Conservation (phyloP, 1,139 yeast genomes). For the Taphrina sp. region DNA sequence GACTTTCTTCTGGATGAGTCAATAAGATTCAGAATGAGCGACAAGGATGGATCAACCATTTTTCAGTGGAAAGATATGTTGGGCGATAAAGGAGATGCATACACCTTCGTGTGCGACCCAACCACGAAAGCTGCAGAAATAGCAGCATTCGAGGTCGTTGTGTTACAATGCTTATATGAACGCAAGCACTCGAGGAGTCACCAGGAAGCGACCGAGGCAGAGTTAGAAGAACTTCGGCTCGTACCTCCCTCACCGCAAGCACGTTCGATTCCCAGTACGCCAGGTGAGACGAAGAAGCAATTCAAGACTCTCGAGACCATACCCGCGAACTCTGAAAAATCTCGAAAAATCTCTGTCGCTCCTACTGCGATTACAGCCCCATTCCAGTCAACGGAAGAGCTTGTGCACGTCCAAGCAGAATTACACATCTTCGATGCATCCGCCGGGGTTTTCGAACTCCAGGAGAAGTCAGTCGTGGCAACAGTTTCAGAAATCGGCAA, state of each 20-base stretch:
- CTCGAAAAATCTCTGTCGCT: slow-evolving; percentile 15
- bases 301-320: slow-evolving; percentile 6
- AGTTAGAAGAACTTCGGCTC: slow-evolving; percentile 55
- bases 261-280: slow-evolving; percentile 32
- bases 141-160: slow-evolving; percentile 61
- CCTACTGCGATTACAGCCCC: slow-evolving; percentile 34
- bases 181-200: slow-evolving; percentile 63
- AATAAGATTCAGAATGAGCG: slow-evolving; percentile 52
- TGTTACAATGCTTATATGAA: slow-evolving; percentile 73
- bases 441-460: slow-evolving; percentile 53
- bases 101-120: slow-evolving; percentile 73
- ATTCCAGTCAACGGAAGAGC: slow-evolving; percentile 27
- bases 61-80: slow-evolving; percentile 72
- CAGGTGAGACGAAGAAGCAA: slow-evolving; percentile 29
- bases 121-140: slow-evolving; percentile 58
- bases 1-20: slow-evolving; percentile 65
- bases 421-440: slow-evolving; percentile 60
- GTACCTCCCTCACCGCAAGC: slow-evolving; percentile 25
- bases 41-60: slow-evolving; percentile 51
- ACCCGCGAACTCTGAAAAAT: slow-evolving; percentile 30
- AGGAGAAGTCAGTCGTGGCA: slow-evolving; percentile 45
- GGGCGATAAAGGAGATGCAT: slow-evolving; percentile 72
- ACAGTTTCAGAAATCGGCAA: slow-evolving; percentile 52
- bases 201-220: slow-evolving; percentile 50
- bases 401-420: slow-evolving; percentile 44